These are phyloP conservation scores for Gastrodia elata DNA, from an alignment of 106 monocot genomes.

Conservation along the genomic window DNA sequence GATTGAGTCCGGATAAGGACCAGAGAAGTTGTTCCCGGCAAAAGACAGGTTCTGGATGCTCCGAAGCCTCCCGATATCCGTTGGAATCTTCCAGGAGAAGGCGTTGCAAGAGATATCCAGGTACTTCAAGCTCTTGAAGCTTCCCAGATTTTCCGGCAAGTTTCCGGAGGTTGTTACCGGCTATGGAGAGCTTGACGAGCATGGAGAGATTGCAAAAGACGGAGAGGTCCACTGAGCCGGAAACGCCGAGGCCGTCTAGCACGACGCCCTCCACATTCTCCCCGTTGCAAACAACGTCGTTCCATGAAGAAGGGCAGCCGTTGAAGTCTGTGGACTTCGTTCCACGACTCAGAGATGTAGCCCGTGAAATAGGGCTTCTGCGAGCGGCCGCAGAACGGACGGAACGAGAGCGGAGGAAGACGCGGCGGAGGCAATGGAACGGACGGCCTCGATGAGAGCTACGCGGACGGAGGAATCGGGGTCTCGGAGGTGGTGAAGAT, in stretches of 20 bases:
- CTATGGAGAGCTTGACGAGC: constrained; percentile 71
- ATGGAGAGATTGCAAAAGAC: constrained; percentile 52
- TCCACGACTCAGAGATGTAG: constrained; percentile 79
- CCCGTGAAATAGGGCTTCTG: constrained; percentile 76
- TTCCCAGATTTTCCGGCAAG: constrained; percentile 33
- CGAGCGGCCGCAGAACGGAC: constrained; percentile 41
- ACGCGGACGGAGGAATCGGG: constrained; percentile 79
- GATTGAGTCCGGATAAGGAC: constrained; percentile 55
- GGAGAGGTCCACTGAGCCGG: constrained; percentile 39
- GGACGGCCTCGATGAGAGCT: constrained; percentile 66
- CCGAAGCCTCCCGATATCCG: constrained; percentile 38
- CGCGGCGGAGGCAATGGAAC: constrained; percentile 38
- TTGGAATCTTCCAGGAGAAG: constrained; percentile 57
- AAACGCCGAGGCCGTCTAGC: constrained; percentile 48
- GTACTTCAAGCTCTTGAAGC: constrained; percentile 49
- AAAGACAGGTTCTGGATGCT: constrained; percentile 73
- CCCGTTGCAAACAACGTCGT: constrained; percentile 75
- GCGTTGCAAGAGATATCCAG: constrained; percentile 77
- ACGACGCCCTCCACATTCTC: constrained; percentile 62
- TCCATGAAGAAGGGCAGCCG: constrained; percentile 96
- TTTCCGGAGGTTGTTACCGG: constrained; percentile 58
- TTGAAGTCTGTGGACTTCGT: constrained; percentile 84
- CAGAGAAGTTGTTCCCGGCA: constrained; percentile 77
- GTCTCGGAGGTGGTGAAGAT: constrained; percentile 81
- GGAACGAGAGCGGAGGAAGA: constrained; percentile 7